Base-by-base conservation (phyloP, 176 grass and related monocot species). In the Ensete ventricosum region DNA sequence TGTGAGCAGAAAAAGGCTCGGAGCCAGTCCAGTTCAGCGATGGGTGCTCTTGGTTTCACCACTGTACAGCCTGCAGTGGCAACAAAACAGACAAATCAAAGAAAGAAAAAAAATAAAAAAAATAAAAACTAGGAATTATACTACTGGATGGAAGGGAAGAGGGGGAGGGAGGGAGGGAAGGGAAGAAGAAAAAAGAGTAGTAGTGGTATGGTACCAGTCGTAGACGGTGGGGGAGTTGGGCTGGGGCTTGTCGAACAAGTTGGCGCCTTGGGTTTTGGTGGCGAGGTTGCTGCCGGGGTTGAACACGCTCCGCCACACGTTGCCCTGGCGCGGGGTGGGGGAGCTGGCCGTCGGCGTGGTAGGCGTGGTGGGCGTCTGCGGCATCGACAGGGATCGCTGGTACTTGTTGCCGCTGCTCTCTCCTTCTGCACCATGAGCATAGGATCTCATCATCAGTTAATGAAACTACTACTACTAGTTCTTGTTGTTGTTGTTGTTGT, bases 251-350 rank as follows among this genome's bases (percentile, higher is more conserved):
- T 96, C 93, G 87, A 92, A 96, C 75, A 90, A 60, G 87, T 92
- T 76, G 72, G 87, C 80, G 68, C 93, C 93, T 10, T 90, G 6
- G 74, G 77, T 21, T 43, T 84, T 91, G 82, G 85, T 96, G 73
- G 89, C 93, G 19, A 92, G 83, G 85, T 92, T 96, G 79, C 93
- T 96, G 43, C 93, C 93, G n/a, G 93, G 93, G 85, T 96, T 43
- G 85, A 96, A 96, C 25, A 92, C 93, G 83, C 93, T 92, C 75
- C 93, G 83, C 93, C 93, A 96, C 70, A 96, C 93, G 89, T 92
- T 92, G 53, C 1, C 29, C 22, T 81, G 82, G 10, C 71, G 87
- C 72, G 85, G 43, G 1, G 48, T 63, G 34, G 57, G 48, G 7
- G 74, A 51, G 29, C 27, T 64, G 2, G 29, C 78, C 26, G 87